Conservation (phyloP, 306 rosid genomes). For the Cyamopsis tetragonoloba region DNA sequence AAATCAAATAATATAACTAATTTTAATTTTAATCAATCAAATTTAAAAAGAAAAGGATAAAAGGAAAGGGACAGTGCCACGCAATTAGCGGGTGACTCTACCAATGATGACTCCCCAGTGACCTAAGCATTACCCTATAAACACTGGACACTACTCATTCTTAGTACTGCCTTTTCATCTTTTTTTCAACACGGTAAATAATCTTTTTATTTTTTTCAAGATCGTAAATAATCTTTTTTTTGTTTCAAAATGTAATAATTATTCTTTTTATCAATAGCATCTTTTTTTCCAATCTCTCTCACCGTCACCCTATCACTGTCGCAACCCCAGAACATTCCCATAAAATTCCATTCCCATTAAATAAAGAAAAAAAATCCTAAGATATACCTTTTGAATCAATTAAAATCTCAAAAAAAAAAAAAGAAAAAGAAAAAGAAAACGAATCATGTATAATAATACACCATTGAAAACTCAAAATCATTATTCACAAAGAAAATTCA, state of each 20-base stretch:
- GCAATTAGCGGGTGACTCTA: neutral
- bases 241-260: no score
- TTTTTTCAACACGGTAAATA: neutral
- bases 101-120: neutral
- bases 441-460: neutral
- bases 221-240: no score
- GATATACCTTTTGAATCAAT: neutral
- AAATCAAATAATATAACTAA: no score
- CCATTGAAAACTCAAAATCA: no score
- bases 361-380: neutral
- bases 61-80: neutral
- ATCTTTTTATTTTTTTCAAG: neutral
- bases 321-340: conserved; percentile 2
- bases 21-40: no score
- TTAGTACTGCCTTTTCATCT: neutral
- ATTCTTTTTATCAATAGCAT: no score
- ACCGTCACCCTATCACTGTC: neutral
- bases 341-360: neutral
- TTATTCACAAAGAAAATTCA: no score
- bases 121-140: neutral
- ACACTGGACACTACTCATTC: neutral
- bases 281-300: neutral
- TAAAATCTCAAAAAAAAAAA: neutral
- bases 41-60: neutral
- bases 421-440: no score